Evolutionary conservation across 1,284 basidiomycete genomes (phyloP).

Genomic region (Papiliotrema flavescens): DNA sequence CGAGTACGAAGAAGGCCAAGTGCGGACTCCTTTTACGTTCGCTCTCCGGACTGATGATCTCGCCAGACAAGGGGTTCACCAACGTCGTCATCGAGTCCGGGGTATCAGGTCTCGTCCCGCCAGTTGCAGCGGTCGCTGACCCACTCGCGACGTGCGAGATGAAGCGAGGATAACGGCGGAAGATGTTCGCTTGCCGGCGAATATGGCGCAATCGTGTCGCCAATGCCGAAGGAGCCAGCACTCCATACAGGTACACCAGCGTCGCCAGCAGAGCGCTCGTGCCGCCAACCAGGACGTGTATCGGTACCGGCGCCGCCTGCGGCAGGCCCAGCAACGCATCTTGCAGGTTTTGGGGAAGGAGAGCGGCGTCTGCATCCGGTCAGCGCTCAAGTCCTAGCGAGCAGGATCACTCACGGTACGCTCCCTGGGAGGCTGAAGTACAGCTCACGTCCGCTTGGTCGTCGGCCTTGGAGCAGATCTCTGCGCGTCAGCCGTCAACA

Average conservation of each 20-base stretch:
- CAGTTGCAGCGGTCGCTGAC: too few relatives aligned
- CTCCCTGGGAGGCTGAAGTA: not conserved
- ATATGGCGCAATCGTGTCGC: not conserved
- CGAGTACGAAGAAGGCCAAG: not conserved
- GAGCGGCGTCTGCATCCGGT: slow-evolving; percentile 7
- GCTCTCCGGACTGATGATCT: too few relatives aligned
- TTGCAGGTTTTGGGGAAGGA: slow-evolving; percentile 7
- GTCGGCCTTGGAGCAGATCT: slow-evolving; percentile 1
- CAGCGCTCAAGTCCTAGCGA: not conserved
- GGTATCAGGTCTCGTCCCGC: too few relatives aligned
- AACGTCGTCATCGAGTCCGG: not conserved
- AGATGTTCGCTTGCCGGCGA: not conserved
- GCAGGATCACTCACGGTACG: not conserved
- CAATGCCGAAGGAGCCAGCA: not conserved
- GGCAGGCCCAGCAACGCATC: slow-evolving; percentile 6
- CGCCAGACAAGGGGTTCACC: not conserved
- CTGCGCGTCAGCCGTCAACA: not conserved
- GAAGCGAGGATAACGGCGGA: not conserved
- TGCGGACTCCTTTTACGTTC: not conserved
- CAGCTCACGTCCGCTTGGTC: not conserved
- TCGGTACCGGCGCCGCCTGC: slow-evolving; percentile 8
- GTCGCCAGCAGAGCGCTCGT: slow-evolving; percentile 8
- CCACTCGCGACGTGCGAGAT: too few relatives aligned
- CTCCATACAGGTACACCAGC: not conserved
- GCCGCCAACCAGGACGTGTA: slow-evolving; percentile 13